These are phyloP conservation scores for Jatropha podagrica DNA, from an alignment of 441 rosid species.

Conservation along the genomic window DNA sequence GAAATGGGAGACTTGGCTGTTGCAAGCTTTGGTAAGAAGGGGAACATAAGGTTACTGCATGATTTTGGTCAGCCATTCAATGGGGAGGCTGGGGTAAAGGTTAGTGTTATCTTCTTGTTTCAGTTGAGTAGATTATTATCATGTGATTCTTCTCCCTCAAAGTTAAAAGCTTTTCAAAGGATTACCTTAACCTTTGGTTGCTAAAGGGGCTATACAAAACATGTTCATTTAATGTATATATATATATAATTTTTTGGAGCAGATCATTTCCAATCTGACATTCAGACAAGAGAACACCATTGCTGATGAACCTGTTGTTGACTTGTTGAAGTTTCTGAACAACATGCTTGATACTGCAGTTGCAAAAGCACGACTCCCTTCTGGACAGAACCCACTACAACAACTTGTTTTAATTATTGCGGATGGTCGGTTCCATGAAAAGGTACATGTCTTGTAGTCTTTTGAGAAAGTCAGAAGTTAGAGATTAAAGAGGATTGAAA, in stretches of 20 bases:
- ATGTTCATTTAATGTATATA: not conserved
- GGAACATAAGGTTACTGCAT: slow-evolving; percentile 77
- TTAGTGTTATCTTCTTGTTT: slow-evolving; percentile 28
- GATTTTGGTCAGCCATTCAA: slow-evolving; percentile 91
- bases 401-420: slow-evolving; percentile 95
- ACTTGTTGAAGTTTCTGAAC: slow-evolving; percentile 67
- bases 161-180: not conserved
- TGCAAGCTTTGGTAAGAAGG: slow-evolving; percentile 87
- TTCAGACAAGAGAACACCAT: slow-evolving; percentile 92
- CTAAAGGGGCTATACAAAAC: not conserved
- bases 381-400: slow-evolving; percentile 91
- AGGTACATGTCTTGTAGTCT: slow-evolving; percentile 40
- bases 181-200: no score
- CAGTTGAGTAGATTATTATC: not conserved
- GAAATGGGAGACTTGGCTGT: slow-evolving; percentile 97
- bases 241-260: slow-evolving; percentile 28
- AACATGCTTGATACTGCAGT: slow-evolving; percentile 73
- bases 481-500: not conserved
- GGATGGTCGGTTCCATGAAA: slow-evolving; percentile 92
- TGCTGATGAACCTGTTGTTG: slow-evolving; percentile 76
- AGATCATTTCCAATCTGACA: slow-evolving; percentile 88
- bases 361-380: slow-evolving; percentile 67
- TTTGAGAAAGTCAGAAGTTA: not conserved
- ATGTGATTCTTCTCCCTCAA: not conserved
- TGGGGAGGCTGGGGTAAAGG: slow-evolving; percentile 86